These are phyloP conservation scores for Trametes coccinea DNA, from an alignment of 768 basidiomycete genomes.

Conservation along the genomic window DNA sequence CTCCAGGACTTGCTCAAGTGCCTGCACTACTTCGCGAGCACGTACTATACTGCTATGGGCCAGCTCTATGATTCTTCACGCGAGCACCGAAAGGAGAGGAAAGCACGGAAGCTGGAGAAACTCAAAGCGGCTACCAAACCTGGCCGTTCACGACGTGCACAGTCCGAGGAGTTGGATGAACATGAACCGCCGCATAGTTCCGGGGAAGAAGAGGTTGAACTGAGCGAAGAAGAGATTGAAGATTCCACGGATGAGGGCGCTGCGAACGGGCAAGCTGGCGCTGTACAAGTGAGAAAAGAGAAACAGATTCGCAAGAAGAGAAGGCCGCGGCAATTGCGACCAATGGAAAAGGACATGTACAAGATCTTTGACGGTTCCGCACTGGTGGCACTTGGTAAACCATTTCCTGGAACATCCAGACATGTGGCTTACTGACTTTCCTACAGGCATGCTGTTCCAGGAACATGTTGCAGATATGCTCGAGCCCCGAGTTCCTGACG, in stretches of 20 bases:
- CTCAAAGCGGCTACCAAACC: constrained; percentile 26
- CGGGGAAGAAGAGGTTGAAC: constrained; percentile 21
- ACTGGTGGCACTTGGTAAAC: constrained; percentile 65
- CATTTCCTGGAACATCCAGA: constrained; percentile 19
- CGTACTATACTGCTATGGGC: constrained; percentile 62
- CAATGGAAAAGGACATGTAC: constrained; percentile 62
- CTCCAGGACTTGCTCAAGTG: constrained; percentile 51
- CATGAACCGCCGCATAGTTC: constrained; percentile 19
- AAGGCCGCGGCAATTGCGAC: constrained; percentile 22
- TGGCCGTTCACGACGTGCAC: constrained; percentile 7
- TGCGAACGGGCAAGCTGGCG: constrained; percentile 11
- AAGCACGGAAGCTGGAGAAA: constrained; percentile 45
- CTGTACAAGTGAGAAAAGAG: background rate
- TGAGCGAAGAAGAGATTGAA: background rate
- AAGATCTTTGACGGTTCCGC: constrained; percentile 72
- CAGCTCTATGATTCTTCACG: constrained; percentile 55
- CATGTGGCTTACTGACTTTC: background rate
- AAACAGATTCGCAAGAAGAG: constrained; percentile 17
- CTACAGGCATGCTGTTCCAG: constrained; percentile 65
- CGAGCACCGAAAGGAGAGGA: constrained; percentile 24
- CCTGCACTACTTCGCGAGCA: constrained; percentile 51
- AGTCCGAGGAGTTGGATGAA: constrained; percentile 6
- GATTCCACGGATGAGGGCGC: constrained; percentile 14
- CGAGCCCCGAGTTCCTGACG: constrained; percentile 41
- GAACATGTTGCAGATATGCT: constrained; percentile 56